Conservation (phyloP, 2,329 filamentous ascomycete genomes). For the Lachnellula subtilissima region DNA sequence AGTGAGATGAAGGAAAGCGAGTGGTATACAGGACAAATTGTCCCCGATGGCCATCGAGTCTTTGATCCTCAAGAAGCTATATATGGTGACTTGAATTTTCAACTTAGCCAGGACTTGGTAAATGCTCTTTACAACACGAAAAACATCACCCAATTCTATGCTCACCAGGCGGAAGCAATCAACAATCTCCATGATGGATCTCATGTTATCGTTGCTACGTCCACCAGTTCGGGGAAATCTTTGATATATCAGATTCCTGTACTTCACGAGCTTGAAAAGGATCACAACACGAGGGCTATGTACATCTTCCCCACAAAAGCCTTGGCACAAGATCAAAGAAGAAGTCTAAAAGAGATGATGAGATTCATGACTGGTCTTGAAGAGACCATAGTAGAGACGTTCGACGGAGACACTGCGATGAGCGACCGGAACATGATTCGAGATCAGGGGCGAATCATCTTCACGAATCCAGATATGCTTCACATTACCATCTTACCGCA, state of each 20-base stretch:
- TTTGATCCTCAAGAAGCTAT: conserved; percentile 81
- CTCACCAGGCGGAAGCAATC: conserved; percentile 90
- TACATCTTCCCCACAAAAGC: conserved; percentile 99
- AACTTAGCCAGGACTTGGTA: conserved; percentile 85
- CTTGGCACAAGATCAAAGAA: conserved; percentile 86
- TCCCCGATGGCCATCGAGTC: conserved; percentile 85
- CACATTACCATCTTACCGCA: conserved; percentile 91
- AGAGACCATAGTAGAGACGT: conserved; percentile 79
- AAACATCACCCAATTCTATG: conserved; percentile 79
- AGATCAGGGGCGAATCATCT: conserved; percentile 86
- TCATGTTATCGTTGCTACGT: conserved; percentile 89
- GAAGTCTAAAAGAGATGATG: conserved; percentile 81
- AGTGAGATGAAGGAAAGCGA: conserved; percentile 73
- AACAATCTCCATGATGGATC: conserved; percentile 78
- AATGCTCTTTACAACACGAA: conserved; percentile 93
- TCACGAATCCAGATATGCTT: conserved; percentile 98
- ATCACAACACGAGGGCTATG: conserved; percentile 76
- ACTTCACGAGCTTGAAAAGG: conserved; percentile 75
- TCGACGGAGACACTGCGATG: conserved; percentile 92
- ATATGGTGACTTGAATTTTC: conserved; percentile 78
- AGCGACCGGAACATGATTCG: conserved; percentile 70
- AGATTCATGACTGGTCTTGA: conserved; percentile 74
- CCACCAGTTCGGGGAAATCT: conserved; percentile 94
- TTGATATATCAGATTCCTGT: conserved; percentile 97
- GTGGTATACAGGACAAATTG: conserved; percentile 91